Conservation (phyloP, 495 filamentous ascomycete species). For the Hypoxylon lienhwacheense region DNA sequence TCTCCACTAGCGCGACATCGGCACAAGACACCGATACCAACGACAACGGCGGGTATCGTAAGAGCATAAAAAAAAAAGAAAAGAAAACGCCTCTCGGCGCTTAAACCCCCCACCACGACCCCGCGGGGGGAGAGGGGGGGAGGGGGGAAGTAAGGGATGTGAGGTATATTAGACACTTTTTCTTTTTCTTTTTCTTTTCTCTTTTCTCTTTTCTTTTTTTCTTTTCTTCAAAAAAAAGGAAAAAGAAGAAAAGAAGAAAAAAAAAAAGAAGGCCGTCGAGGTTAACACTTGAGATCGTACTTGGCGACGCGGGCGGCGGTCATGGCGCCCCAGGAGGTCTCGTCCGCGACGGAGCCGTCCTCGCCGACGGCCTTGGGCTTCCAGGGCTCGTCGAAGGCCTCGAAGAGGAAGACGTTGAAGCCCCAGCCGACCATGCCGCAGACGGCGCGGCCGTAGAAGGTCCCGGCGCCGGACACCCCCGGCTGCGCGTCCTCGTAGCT, state of each 20-base stretch:
- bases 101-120: slow-evolving; percentile 3
- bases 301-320: slow-evolving; percentile 63
- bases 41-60: too few relatives aligned
- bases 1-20: too few relatives aligned
- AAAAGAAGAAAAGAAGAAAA: slow-evolving; percentile 7
- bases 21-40: too few relatives aligned
- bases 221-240: too few relatives aligned
- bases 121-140: too few relatives aligned
- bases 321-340: slow-evolving; percentile 80
- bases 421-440: slow-evolving; percentile 74
- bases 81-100: neutral
- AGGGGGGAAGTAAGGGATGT: too few relatives aligned
- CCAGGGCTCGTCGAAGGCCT: slow-evolving; percentile 81
- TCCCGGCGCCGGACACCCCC: slow-evolving; percentile 59
- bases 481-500: slow-evolving; percentile 67
- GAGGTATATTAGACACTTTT: too few relatives aligned
- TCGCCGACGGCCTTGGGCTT: slow-evolving; percentile 72
- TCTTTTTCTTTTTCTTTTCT: neutral
- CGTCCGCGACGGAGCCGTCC: slow-evolving; percentile 65
- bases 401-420: slow-evolving; percentile 79
- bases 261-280: neutral
- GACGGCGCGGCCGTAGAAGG: slow-evolving; percentile 67
- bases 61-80: too few relatives aligned
- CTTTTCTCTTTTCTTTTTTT: too few relatives aligned
- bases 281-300: slow-evolving; percentile 62